These are phyloP conservation scores for Aspergillus sp. DNA, from an alignment of 2,329 filamentous ascomycete genomes.

Conservation along the genomic window DNA sequence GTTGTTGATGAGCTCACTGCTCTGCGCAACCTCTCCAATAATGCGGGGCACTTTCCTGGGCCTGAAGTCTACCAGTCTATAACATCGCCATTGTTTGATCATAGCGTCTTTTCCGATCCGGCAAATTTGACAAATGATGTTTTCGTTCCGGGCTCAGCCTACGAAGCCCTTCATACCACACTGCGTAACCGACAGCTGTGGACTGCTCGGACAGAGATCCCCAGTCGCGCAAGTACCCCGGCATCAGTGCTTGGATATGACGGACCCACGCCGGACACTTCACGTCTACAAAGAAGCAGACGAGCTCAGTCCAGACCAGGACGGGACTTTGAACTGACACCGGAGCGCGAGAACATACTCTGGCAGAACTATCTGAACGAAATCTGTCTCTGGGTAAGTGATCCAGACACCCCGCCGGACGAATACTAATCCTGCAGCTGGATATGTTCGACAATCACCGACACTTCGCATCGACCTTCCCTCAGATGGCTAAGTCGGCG, in stretches of 20 bases:
- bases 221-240: constrained; percentile 35
- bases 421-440: constrained; percentile 34
- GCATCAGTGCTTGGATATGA: constrained; percentile 12
- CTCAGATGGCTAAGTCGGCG: constrained; percentile 49
- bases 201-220: constrained; percentile 45
- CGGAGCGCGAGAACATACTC: constrained; percentile 33
- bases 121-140: constrained; percentile 49
- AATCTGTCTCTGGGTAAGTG: constrained; percentile 32
- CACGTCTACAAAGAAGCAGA: too few species aligned
- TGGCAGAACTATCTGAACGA: constrained; percentile 37
- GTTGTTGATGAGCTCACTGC: constrained; percentile 25
- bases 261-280: not conserved
- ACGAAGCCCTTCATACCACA: constrained; percentile 51
- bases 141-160: constrained; percentile 52
- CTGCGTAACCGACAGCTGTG: constrained; percentile 50
- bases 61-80: constrained; percentile 22
- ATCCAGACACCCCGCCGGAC: not conserved
- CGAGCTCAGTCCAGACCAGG: constrained; percentile 16
- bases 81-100: constrained; percentile 27
- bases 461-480: constrained; percentile 53
- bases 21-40: constrained; percentile 18
- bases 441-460: constrained; percentile 57
- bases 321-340: constrained; percentile 29
- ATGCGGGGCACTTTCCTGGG: constrained; percentile 11
- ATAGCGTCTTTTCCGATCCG: constrained; percentile 28